Evolutionary conservation across 306 rosid species (phyloP), one percentile per base, ranked within the genome.

Genomic region (Quercus bicolor): DNA sequence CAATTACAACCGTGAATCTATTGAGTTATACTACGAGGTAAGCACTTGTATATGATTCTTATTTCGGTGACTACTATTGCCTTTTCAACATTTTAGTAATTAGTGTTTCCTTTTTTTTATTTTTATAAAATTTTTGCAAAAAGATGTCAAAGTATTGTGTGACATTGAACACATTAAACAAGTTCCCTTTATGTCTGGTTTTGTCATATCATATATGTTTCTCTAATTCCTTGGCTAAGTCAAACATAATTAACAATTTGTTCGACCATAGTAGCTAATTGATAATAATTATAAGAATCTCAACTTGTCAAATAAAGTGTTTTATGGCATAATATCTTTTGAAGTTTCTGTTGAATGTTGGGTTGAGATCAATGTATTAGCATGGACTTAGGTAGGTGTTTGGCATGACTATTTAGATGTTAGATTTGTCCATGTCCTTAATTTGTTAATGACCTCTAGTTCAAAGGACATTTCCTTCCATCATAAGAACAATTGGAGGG

Each of bases 11-110:
- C 91, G 87, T 1, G 87, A 95, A 64, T 83, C 78, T 78, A 56
- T 93, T 77, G 99, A 95, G 81, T 56, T 95, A 60, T 93, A 88
- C 85, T 90, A 91, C 61, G 98, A 95, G 93, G 99, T 91, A 84
- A 84, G 79, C 60, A 75, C 56, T 73, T 52, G 5, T 74, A 4
- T n/a, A 24, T 56, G 6, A 23, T 53, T 61, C 34, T 77, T 4
- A 29, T 56, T 72, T 81, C 69, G 1, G 56, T 24, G 24, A 34
- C 52, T 33, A 8, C 13, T 19, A 5, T 68, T 68, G 6, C 72
- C 26, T 0, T 68, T 68, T 33, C 52, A 4, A 3, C 52, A 68
- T 16, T n/a, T 65, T 19, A 10, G 11, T 34, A 68, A 68, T 24
- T 66, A 7, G 9, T 1, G 26, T 10, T 64, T 33, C 21, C 15